These are phyloP conservation scores for Suhomyces kunorum DNA, from an alignment of 1,139 yeast species.

Conservation along the genomic window DNA sequence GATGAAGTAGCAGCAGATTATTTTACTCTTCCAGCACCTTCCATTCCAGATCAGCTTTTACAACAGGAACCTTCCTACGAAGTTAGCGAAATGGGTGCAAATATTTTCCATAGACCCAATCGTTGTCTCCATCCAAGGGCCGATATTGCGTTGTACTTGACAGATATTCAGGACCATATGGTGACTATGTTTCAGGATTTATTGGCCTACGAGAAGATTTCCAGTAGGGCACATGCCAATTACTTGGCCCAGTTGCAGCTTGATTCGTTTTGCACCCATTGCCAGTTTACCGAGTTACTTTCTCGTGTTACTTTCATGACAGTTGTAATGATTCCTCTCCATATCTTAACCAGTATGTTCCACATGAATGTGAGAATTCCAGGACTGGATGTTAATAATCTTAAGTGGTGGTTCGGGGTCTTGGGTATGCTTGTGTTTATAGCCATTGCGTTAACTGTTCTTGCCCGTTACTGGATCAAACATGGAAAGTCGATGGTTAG, in stretches of 20 bases:
- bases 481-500: too few species aligned
- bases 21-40: too few species aligned
- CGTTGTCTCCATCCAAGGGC: slow-evolving; percentile 64
- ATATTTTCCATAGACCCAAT: too few species aligned
- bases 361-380: slow-evolving; percentile 96
- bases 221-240: slow-evolving; percentile 87
- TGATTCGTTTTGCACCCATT: slow-evolving; percentile 82
- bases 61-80: too few species aligned
- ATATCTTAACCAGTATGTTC: slow-evolving; percentile 85
- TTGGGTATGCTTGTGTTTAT: slow-evolving; percentile 40
- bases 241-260: slow-evolving; percentile 93
- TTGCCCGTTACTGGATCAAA: slow-evolving; percentile 42
- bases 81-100: too few species aligned
- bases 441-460: slow-evolving; percentile 31
- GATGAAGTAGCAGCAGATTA: slow-evolving; percentile 60
- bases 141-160: slow-evolving; percentile 82
- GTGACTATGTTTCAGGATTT: slow-evolving; percentile 93
- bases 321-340: slow-evolving; percentile 87
- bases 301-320: slow-evolving; percentile 90
- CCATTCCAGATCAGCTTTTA: too few species aligned
- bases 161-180: slow-evolving; percentile 97
- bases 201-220: slow-evolving; percentile 86
- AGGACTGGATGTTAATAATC: slow-evolving; percentile 50
- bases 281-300: slow-evolving; percentile 80
- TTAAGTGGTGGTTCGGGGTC: slow-evolving; percentile 45